Evolutionary conservation across 768 basidiomycete genomes (phyloP).

Genomic region (Pleurotus pulmonarius): DNA sequence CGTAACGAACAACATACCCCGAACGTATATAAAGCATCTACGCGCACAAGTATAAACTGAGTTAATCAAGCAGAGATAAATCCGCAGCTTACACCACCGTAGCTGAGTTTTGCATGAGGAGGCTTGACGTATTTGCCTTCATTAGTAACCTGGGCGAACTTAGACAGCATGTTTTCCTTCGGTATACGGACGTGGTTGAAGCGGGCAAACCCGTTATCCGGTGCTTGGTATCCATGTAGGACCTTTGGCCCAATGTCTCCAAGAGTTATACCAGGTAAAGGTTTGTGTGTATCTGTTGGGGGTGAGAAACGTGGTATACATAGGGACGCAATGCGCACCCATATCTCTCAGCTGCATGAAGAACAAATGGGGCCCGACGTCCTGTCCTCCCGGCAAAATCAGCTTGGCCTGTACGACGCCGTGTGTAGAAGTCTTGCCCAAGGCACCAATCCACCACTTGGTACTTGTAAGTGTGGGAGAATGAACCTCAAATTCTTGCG

Average conservation of each 20-base stretch:
- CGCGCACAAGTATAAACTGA: background rate
- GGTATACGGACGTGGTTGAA: slow-evolving; percentile 68
- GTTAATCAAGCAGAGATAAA: background rate
- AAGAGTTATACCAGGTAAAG: slow-evolving; percentile 56
- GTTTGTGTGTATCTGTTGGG: slow-evolving; percentile 50
- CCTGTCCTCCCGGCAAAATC: slow-evolving; percentile 55
- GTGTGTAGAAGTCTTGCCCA: slow-evolving; percentile 72
- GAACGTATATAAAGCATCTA: slow-evolving; percentile 77
- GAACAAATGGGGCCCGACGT: slow-evolving; percentile 73
- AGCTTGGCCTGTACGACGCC: slow-evolving; percentile 76
- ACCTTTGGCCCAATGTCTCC: slow-evolving; percentile 79
- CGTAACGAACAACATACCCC: slow-evolving; percentile 32
- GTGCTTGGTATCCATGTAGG: slow-evolving; percentile 39
- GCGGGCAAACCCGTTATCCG: slow-evolving; percentile 67
- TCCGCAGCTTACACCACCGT: slow-evolving; percentile 57
- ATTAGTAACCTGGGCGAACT: slow-evolving; percentile 65
- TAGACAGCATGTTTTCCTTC: slow-evolving; percentile 68
- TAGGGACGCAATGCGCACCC: slow-evolving; percentile 30
- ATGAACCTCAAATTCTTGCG: slow-evolving; percentile 69
- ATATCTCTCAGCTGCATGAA: slow-evolving; percentile 64
- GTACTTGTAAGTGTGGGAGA: slow-evolving; percentile 70
- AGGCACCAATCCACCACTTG: slow-evolving; percentile 82
- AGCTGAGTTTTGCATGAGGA: slow-evolving; percentile 71
- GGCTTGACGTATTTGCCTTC: slow-evolving; percentile 64
- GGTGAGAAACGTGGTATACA: background rate